Base-by-base conservation (phyloP, 2,329 filamentous ascomycete genomes). In the Monosporascus sp. region DNA sequence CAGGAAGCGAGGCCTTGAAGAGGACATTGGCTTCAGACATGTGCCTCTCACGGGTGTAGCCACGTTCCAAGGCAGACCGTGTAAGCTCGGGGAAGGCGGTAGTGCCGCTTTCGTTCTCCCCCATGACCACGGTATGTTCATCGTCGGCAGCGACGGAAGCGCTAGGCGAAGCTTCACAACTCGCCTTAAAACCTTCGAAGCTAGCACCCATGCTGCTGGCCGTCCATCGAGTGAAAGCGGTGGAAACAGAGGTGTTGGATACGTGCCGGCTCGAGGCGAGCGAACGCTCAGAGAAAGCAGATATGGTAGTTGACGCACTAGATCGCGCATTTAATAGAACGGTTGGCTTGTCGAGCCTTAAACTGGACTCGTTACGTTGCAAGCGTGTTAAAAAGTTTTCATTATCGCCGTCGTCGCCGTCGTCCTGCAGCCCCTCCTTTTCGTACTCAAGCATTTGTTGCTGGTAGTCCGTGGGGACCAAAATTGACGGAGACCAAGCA, bases 391-490 rank as follows among this genome's bases (percentile, higher is more conserved):
- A 52, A 49, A 64, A 64, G 53, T 64, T 68, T 6, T 65, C 61
- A 45, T 68, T 63, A 11, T 67, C 65, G 15, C 68, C 63, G 47
- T 69, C 67, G 25, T 70, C 66, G 22, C 65, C 62, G 14, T 66
- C 61, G 20, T 70, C 66, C 47, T 60, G 57, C n/a, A 63, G 56
- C 31, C 66, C 61, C 11, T 60, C 59, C 49, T 57, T 53, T 51
- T 75, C 74, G 39, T 70, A 69, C 14, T 68, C 62, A 41, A 78
- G 64, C 72, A 83, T 78, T 59, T 83, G 75, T 55, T 78, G 74
- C 50, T 80, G 75, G 58, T 78, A 83, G 49, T 87, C 83, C 47
- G 72, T 68, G 14, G 83, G 82, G 50, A 86, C 83, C 48, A 86
- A 72, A n/a, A 86, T 72, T 3, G 80, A 80, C 0, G 83, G 83